Percentiles rank a stretch among this genome's conserved stretches.
These are phyloP conservation scores for Tulasnella calospora DNA, from an alignment of 768 basidiomycete genomes.

Conservation along the genomic window DNA sequence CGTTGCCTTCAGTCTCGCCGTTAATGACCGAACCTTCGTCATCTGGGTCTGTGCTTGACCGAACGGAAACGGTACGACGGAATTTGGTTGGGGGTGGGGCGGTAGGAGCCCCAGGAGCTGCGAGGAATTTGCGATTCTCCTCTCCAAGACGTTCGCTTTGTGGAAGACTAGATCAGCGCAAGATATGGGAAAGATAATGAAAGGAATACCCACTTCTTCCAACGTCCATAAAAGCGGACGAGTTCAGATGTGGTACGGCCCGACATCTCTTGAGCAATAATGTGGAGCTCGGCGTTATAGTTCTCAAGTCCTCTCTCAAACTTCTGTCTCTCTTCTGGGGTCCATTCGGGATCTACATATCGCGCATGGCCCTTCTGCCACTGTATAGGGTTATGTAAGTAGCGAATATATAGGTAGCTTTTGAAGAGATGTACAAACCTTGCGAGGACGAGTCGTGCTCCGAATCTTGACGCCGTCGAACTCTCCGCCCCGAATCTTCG, in stretches of 20 bases:
- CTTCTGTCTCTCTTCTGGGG: conserved; percentile 57
- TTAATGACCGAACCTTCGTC: conserved; percentile 73
- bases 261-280: conserved; percentile 67
- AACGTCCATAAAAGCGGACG: conserved; percentile 76
- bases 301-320: conserved; percentile 70
- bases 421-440: conserved; percentile 44
- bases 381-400: conserved; percentile 38
- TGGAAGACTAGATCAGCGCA: conserved; percentile 3
- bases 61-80: conserved; percentile 39
- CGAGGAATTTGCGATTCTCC: conserved; percentile 53
- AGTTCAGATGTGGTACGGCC: conserved; percentile 68
- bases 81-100: conserved; percentile 37
- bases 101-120: conserved; percentile 38
- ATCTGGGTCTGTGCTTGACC: conserved; percentile 40
- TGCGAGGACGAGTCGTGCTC: conserved; percentile 52
- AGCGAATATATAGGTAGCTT: not conserved
- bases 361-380: conserved; percentile 67
- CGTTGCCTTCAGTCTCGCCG: conserved; percentile 45
- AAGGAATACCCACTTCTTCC: conserved; percentile 63
- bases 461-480: conserved; percentile 63
- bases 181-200: not conserved
- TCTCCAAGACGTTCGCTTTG: conserved; percentile 61
- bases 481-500: conserved; percentile 48
- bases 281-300: conserved; percentile 77
- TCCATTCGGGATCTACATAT: conserved; percentile 69